Percentiles rank a stretch among this genome's conserved stretches.
Conservation (phyloP, 352 stramenopile genomes). For the Globisporangium apiculatum region DNA sequence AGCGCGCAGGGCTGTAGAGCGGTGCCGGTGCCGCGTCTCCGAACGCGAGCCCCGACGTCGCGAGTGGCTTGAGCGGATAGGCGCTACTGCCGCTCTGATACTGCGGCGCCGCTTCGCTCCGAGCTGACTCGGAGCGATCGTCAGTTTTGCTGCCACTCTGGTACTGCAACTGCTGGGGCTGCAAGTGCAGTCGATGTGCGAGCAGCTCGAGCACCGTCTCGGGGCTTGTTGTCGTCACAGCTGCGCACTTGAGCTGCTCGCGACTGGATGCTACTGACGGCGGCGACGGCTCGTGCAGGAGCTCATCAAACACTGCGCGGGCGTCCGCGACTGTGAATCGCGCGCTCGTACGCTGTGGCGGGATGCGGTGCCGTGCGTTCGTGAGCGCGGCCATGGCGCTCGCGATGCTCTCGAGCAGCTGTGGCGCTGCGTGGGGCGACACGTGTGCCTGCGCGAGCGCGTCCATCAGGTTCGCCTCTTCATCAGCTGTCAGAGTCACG, state of each 20-base stretch:
- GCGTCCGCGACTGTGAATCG: slow-evolving; percentile 42
- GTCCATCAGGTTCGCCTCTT: slow-evolving; percentile 40
- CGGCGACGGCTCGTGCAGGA: background rate
- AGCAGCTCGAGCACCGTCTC: background rate
- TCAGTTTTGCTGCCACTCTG: background rate
- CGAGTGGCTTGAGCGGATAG: background rate
- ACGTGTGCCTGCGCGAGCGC: slow-evolving; percentile 50
- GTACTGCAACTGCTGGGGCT: background rate
- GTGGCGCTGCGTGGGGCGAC: slow-evolving; percentile 27
- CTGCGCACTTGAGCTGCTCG: background rate
- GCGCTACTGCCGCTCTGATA: background rate
- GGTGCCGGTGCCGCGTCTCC: background rate
- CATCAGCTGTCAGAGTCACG: slow-evolving; percentile 40
- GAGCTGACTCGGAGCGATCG: background rate
- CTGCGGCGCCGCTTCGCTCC: background rate
- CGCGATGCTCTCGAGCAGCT: slow-evolving; percentile 44
- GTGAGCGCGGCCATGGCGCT: slow-evolving; percentile 52
- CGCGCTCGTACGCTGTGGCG: slow-evolving; percentile 26
- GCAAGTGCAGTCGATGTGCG: background rate
- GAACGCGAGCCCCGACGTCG: background rate
- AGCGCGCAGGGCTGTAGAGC: background rate
- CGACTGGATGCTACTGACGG: background rate
- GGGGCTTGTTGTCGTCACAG: no score
- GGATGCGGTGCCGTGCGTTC: slow-evolving; percentile 29
- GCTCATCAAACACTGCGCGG: slow-evolving; percentile 19